These are phyloP conservation scores for Citrus cavaleriei DNA, from an alignment of 345 rosid genomes.

Conservation along the genomic window DNA sequence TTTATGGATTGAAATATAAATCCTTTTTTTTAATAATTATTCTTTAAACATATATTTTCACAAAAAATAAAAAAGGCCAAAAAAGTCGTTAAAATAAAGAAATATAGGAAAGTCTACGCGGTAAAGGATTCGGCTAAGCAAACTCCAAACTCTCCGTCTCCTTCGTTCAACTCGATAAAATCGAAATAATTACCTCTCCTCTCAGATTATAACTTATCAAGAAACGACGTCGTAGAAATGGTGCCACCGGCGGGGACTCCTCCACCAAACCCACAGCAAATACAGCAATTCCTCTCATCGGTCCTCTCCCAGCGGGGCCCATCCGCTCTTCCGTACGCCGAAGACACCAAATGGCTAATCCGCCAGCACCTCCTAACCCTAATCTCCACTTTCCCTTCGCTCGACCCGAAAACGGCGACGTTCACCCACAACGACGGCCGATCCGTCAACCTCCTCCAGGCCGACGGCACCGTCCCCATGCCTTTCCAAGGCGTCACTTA, in stretches of 20 bases:
- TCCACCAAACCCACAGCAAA: slow-evolving; percentile 46
- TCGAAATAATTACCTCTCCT: no score
- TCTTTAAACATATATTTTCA: no score
- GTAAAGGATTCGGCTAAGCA: no score
- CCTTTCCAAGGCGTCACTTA: slow-evolving; percentile 73
- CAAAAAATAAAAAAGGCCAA: no score
- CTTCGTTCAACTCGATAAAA: no score
- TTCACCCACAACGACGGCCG: slow-evolving; percentile 98
- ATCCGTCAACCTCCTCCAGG: slow-evolving; percentile 81
- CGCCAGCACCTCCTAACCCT: slow-evolving; percentile 85
- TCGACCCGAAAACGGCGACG: slow-evolving; percentile 78
- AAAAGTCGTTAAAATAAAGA: no score
- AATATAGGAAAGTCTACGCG: no score
- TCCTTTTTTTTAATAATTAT: no score
- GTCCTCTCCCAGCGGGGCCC: slow-evolving; percentile 89
- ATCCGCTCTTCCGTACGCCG: slow-evolving; percentile 68
- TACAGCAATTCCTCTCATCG: slow-evolving; percentile 73
- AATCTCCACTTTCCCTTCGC: slow-evolving; percentile 51
- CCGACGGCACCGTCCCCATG: slow-evolving; percentile 89
- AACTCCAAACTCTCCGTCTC: no score
- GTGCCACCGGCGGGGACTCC: slow-evolving; percentile 31
- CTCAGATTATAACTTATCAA: no score
- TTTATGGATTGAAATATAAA: no score
- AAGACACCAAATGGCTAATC: slow-evolving; percentile 79
- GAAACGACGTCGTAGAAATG: slow-evolving; percentile 13